Conservation (phyloP, 495 filamentous ascomycete genomes). For the Tuber umbilicatum region DNA sequence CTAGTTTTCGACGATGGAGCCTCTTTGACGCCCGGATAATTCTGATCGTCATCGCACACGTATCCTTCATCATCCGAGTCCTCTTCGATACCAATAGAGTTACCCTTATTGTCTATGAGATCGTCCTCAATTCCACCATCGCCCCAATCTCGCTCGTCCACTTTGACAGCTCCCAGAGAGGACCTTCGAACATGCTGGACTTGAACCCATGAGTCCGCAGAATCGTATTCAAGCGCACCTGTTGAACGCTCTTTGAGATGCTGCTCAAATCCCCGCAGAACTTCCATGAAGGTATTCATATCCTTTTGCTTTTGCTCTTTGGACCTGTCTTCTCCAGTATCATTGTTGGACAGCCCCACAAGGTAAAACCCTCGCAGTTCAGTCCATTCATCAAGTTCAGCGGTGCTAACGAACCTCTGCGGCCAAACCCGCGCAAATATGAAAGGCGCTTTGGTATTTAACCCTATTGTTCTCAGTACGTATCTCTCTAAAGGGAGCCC, state of each 20-base stretch:
- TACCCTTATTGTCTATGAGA: conserved; percentile 28
- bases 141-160: conserved; percentile 51
- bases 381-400: conserved; percentile 20
- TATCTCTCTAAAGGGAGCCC: conserved; percentile 20
- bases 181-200: conserved; percentile 44
- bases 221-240: conserved; percentile 45
- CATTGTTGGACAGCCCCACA: conserved; percentile 49
- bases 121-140: conserved; percentile 45
- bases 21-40: conserved; percentile 39
- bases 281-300: conserved; percentile 42
- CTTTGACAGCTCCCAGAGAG: conserved; percentile 43
- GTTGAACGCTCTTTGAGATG: conserved; percentile 47
- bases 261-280: conserved; percentile 48
- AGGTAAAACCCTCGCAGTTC: conserved; percentile 50
- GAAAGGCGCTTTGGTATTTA: conserved; percentile 46
- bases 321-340: conserved; percentile 12
- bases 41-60: conserved; percentile 40
- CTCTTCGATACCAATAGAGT: conserved; percentile 18
- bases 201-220: conserved; percentile 48
- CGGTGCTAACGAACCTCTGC: conserved; percentile 46
- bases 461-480: conserved; percentile 43
- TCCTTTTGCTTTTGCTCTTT: conserved; percentile 42
- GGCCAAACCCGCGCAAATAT: conserved; percentile 55
- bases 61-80: conserved; percentile 37
- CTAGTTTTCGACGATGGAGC: conserved; percentile 8